phyloP scores from a whole-genome alignment of 768 basidiomycete species.

The Collybia nuda region DNA sequence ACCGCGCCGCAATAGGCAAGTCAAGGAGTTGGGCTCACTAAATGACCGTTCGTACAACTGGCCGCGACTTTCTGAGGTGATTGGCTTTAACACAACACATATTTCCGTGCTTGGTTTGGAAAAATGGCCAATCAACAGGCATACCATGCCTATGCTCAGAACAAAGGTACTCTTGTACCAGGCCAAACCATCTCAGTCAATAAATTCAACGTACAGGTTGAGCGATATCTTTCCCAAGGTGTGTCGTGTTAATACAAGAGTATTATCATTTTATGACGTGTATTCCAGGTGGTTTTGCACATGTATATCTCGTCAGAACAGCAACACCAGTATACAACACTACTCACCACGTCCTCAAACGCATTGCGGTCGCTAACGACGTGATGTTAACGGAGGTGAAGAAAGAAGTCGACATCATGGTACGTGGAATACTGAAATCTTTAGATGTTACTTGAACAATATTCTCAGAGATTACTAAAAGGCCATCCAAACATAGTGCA shows the following conservation, averaged over 20 bases:
- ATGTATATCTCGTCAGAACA: conserved; percentile 94
- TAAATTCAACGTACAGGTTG: conserved; percentile 87
- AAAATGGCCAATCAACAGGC: conserved; percentile 53
- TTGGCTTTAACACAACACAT: neutral
- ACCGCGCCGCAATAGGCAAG: no score
- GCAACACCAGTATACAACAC: conserved; percentile 86
- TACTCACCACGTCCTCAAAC: conserved; percentile 94
- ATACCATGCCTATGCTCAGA: conserved; percentile 47
- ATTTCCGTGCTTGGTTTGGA: conserved; percentile 10
- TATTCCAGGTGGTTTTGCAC: conserved; percentile 87
- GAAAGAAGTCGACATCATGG: conserved; percentile 99
- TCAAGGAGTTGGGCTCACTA: no score
- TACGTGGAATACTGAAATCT: conserved; percentile 32
- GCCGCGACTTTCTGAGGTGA: neutral
- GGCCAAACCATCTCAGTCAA: conserved; percentile 91
- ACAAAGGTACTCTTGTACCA: conserved; percentile 70
- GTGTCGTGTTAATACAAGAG: conserved; percentile 7
- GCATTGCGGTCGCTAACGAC: conserved; percentile 91
- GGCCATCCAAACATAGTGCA: conserved; percentile 96
- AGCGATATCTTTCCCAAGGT: conserved; percentile 96
- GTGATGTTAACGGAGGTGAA: conserved; percentile 89
- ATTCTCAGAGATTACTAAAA: conserved; percentile 76
- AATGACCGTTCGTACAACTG: neutral
- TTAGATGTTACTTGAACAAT: conserved; percentile 23
- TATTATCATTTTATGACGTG: conserved; percentile 13